Evolutionary conservation across 176 grass and related monocot species (phyloP).

Genomic region (Cocos nucifera): DNA sequence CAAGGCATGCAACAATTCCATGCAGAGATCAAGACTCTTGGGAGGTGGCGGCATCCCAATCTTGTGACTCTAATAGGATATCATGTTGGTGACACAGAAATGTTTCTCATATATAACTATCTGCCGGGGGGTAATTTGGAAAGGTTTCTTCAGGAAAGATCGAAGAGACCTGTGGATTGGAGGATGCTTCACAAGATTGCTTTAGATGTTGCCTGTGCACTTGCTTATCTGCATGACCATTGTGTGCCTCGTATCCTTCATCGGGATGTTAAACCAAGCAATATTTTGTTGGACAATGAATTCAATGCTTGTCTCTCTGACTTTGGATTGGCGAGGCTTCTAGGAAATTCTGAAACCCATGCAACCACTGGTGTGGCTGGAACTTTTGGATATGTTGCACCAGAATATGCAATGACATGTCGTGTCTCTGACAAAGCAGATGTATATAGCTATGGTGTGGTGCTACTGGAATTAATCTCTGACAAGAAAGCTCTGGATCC

Average conservation of each 20-base stretch:
- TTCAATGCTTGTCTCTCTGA: constrained; percentile 80
- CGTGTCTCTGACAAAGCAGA: constrained; percentile 98
- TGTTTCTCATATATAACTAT: constrained; percentile 98
- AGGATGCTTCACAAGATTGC: constrained; percentile 98
- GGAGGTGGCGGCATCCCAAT: constrained; percentile 67
- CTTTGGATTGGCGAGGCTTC: constrained; percentile 86
- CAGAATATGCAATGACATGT: constrained; percentile 95
- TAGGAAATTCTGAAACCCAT: constrained; percentile 95
- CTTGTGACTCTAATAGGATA: constrained; percentile 85
- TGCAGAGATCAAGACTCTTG: constrained; percentile 87
- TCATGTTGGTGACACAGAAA: constrained; percentile 70
- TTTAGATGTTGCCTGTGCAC: constrained; percentile 78
- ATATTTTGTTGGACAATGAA: constrained; percentile 82
- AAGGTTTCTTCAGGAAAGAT: constrained; percentile 85
- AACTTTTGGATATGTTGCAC: constrained; percentile 94
- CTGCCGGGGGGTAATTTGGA: constrained; percentile 87
- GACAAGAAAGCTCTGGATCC: constrained; percentile 89
- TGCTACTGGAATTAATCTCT: constrained; percentile 83
- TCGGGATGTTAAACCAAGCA: constrained; percentile 89
- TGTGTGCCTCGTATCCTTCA: constrained; percentile 84
- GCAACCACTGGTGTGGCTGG: constrained; percentile 94
- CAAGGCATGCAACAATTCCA: constrained; percentile 91
- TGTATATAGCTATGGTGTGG: constrained; percentile 94
- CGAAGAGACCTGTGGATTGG: constrained; percentile 70
- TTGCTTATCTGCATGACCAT: constrained; percentile 71